Conservation (phyloP, 2,329 filamentous ascomycete genomes). For the Periconia macrospinosa region DNA sequence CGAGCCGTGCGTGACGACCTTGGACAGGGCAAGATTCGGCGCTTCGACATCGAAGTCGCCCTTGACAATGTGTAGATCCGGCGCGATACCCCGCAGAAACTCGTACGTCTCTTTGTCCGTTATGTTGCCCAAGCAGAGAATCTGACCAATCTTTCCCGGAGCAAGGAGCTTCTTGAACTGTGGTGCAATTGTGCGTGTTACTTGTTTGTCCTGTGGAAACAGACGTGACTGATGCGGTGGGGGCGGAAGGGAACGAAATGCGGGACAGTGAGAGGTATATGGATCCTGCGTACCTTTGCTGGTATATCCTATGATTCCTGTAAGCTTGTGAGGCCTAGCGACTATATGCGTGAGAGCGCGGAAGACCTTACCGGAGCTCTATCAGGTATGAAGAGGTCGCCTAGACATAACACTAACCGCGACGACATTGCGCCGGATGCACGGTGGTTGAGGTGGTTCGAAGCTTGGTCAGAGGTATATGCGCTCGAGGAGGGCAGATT, state of each 20-base stretch:
- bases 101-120: slow-evolving; percentile 60
- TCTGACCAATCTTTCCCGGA: slow-evolving; percentile 61
- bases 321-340: slow-evolving; percentile 41
- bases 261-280: not conserved
- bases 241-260: not conserved
- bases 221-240: not conserved
- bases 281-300: slow-evolving; percentile 38
- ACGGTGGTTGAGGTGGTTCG: not conserved
- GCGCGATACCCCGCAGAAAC: slow-evolving; percentile 58
- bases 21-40: slow-evolving; percentile 65
- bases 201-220: not conserved
- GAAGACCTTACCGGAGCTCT: slow-evolving; percentile 41
- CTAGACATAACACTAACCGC: slow-evolving; percentile 45
- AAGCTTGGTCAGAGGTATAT: not conserved
- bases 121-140: slow-evolving; percentile 61
- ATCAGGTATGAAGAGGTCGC: slow-evolving; percentile 49
- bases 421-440: slow-evolving; percentile 40
- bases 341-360: slow-evolving; percentile 2
- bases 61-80: slow-evolving; percentile 70
- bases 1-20: slow-evolving; percentile 70
- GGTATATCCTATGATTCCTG: slow-evolving; percentile 46
- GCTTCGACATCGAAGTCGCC: slow-evolving; percentile 71
- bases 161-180: slow-evolving; percentile 59
- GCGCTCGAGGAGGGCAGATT: not conserved
- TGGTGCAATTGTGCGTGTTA: slow-evolving; percentile 1